phyloP scores from a whole-genome alignment of 495 filamentous ascomycete species.

The Penicillium manginii region DNA sequence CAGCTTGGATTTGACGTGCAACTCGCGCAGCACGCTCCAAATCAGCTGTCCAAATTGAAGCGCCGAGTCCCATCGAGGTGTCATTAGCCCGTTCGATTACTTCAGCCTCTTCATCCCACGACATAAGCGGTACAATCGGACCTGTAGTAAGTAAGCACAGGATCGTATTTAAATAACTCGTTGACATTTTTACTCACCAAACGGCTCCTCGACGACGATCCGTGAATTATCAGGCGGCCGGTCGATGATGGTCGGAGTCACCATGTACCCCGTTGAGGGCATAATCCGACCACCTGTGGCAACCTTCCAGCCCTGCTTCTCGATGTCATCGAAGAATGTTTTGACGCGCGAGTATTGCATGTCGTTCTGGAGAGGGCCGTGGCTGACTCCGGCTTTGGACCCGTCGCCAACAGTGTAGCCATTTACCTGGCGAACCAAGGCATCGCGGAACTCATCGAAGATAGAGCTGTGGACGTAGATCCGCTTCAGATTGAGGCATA shows the following conservation, averaged over 20 bases:
- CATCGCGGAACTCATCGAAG: conserved; percentile 58
- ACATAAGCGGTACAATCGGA: conserved; percentile 52
- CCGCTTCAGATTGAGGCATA: conserved; percentile 60
- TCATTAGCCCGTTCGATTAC: conserved; percentile 55
- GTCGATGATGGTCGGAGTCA: conserved; percentile 55
- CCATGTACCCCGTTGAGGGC: conserved; percentile 45
- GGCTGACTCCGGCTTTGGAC: too few relatives aligned
- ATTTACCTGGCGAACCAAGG: background rate
- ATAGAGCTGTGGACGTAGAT: conserved; percentile 67
- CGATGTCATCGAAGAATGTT: conserved; percentile 45
- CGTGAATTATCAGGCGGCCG: conserved; percentile 52
- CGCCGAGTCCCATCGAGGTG: too few relatives aligned
- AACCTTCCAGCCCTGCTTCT: conserved; percentile 49
- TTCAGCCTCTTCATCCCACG: conserved; percentile 54
- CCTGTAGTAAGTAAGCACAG: conserved; percentile 27
- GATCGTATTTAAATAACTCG: too few relatives aligned
- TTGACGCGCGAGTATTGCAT: conserved; percentile 55
- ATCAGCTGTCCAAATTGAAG: too few relatives aligned
- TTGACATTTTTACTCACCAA: too few relatives aligned
- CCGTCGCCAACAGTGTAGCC: conserved; percentile 7
- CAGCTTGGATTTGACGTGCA: conserved; percentile 23
- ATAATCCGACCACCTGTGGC: conserved; percentile 34
- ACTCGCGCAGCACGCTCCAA: too few relatives aligned
- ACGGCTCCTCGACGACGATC: conserved; percentile 45
- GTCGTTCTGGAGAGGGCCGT: conserved; percentile 57